Conservation (phyloP, 2,329 filamentous ascomycete genomes). For the Sclerotinia spermophila region DNA sequence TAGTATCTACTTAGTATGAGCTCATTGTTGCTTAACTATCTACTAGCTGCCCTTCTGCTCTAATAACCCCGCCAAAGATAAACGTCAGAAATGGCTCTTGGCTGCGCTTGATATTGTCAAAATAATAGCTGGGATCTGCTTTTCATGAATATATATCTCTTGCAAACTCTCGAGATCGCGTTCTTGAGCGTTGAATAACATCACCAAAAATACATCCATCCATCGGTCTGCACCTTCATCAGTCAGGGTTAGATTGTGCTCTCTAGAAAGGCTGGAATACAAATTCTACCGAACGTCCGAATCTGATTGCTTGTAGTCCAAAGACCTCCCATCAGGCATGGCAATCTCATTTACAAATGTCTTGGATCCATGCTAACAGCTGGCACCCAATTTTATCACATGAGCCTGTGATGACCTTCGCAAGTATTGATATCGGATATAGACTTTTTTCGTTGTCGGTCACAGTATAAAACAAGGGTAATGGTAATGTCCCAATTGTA, state of each 20-base stretch:
- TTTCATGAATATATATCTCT: not conserved
- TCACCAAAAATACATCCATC: not conserved
- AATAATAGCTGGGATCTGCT: not conserved
- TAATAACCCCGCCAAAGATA: not conserved
- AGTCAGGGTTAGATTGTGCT: not conserved
- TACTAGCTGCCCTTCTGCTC: not conserved
- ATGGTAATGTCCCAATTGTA: too few species aligned
- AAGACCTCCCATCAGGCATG: not conserved
- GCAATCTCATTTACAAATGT: not conserved
- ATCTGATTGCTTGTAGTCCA: not conserved
- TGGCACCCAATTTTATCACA: slow-evolving; percentile 1
- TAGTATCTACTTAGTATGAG: too few species aligned
- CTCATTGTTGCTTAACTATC: too few species aligned
- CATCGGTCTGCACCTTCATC: not conserved
- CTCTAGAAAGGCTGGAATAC: not conserved
- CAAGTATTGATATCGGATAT: too few species aligned
- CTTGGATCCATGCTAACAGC: not conserved
- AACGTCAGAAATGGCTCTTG: not conserved
- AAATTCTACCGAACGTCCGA: not conserved
- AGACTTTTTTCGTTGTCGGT: not conserved
- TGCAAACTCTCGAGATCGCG: not conserved
- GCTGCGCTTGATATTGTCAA: not conserved
- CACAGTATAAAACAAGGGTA: slow-evolving; percentile 6
- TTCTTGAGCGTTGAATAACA: not conserved
- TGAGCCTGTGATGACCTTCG: too few species aligned